Base-by-base conservation (phyloP, 345 rosid genomes). In the Lagerstroemia speciosa region DNA sequence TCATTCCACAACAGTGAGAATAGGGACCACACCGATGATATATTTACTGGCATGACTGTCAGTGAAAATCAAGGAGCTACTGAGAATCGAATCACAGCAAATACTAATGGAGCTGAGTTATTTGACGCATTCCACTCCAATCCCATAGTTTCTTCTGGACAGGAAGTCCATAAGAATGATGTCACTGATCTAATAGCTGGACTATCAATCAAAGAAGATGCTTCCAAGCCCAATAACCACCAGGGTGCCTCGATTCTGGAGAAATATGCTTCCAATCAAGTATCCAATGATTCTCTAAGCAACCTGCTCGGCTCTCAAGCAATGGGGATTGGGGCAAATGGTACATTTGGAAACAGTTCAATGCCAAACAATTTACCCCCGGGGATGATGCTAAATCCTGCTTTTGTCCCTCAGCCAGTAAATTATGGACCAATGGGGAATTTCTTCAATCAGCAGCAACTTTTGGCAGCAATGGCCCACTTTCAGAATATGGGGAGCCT, bases 31-130 rank as follows among this genome's bases (percentile, higher is more conserved):
- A 63, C 65, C 30, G 86, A 85, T 29, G 96, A 89, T 76, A 81
- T 94, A 55, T 94, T 94, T 83, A 83, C 95, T 43, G 96, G 96
- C 69, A 83, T 94, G 95, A 77, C 79, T 67, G 61, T 91, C 38
- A 91, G 80, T 78, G 84, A 77, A 69, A 85, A 82, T 65, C 75
- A 79, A 15, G 78, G 70, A 63, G 70, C 67, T 65, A 71, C 71
- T 73, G 85, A 64, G 73, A 84, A 79, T 76, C 74, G 77, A 38
- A 33, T 43, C 65, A 52, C 71, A 2, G 71, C 67, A 45, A 78
- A 71, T 63, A 68, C 69, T 67, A 75, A 65, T 45, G 81, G 72
- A 38, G 66, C 87, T 31, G 90, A 89, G 76, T 71, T 83, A 64
- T 81, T 84, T 72, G 96, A 89, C 78, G 79, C 86, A 67, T 93